Base-by-base conservation (phyloP, 129 eudicot species). In the Artemisia tridentata region DNA sequence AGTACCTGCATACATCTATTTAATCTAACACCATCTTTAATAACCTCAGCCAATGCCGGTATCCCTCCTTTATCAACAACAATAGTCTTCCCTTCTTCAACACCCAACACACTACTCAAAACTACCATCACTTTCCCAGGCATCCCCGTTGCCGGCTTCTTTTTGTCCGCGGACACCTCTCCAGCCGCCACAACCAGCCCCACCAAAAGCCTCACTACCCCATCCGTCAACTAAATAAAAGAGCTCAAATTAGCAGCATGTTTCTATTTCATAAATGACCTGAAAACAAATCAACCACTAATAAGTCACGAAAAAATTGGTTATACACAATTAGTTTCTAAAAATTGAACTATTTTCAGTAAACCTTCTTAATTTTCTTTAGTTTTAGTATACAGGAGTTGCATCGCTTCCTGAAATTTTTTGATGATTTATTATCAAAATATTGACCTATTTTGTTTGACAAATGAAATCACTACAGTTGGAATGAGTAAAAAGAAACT, bases 101-200 rank as follows among this genome's bases (percentile, higher is more conserved):
- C 77, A 48, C 53, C 87, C 11, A 87, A 87, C 79, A 90, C 52
- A 74, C 87, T 84, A 54, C 87, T 87, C 68, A 90, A 56, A 18
- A 90, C 95, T 80, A 87, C 97, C 89, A 82, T 85, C 50, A 91
- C 88, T 78, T 87, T 90, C 86, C 87, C 97, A 11, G 90, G 87
- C 96, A 93, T 65, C 58, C 98, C 98, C 1, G 61, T 78, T 1
- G 73, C 80, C 25, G 84, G 89, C 13, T 25, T 25, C 29, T 79
- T 81, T 34, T 87, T 96, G 21, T 73, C 89, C 1, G 49, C 88
- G 0, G 56, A 41, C 15, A 71, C 72, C 43, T 69, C 76, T 52
- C 76, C 81, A 9, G 81, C 81, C 0, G 76, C 81, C 57, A 79
- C 67, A 53, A 93, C 96, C 48, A 93, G 16, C 74, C 67, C 95